These are phyloP conservation scores for Fusarium graminum DNA, from an alignment of 2,329 filamentous ascomycete genomes.

Conservation along the genomic window DNA sequence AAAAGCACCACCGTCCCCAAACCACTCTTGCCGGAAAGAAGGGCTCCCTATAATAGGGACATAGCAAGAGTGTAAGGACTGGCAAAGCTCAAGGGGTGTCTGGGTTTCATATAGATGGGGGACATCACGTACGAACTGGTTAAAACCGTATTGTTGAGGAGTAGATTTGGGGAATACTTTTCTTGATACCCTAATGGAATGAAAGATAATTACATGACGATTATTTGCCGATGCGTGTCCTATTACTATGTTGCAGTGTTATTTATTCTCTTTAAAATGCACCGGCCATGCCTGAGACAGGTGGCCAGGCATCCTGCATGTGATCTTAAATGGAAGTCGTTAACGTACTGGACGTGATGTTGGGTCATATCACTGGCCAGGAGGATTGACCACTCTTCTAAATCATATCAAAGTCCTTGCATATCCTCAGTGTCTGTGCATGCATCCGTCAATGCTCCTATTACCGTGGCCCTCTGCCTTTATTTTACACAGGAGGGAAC, in stretches of 20 bases:
- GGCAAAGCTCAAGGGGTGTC: constrained; percentile 33
- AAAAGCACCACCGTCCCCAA: constrained; percentile 39
- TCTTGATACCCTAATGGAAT: constrained; percentile 49
- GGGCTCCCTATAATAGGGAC: constrained; percentile 19
- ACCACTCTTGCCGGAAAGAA: constrained; percentile 19
- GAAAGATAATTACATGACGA: constrained; percentile 34
- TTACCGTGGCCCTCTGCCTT: not conserved
- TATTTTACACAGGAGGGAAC: constrained; percentile 51
- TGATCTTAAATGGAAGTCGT: not conserved
- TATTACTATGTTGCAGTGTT: constrained; percentile 4
- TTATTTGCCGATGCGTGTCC: not conserved
- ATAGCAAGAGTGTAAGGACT: constrained; percentile 28
- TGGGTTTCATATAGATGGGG: constrained; percentile 42
- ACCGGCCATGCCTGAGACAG: constrained; percentile 12
- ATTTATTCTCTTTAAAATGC: not conserved
- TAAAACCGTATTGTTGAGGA: constrained; percentile 41
- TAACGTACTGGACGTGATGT: not conserved
- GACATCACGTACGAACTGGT: constrained; percentile 47
- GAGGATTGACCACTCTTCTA: not conserved
- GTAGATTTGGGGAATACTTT: constrained; percentile 40
- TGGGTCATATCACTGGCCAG: not conserved
- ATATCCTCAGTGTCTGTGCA: not conserved
- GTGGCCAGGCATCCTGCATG: not conserved
- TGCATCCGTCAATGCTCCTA: not conserved
- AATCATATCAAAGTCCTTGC: not conserved